Conservation (phyloP, 495 filamentous ascomycete species). For the Astrothelium subdiscretum region DNA sequence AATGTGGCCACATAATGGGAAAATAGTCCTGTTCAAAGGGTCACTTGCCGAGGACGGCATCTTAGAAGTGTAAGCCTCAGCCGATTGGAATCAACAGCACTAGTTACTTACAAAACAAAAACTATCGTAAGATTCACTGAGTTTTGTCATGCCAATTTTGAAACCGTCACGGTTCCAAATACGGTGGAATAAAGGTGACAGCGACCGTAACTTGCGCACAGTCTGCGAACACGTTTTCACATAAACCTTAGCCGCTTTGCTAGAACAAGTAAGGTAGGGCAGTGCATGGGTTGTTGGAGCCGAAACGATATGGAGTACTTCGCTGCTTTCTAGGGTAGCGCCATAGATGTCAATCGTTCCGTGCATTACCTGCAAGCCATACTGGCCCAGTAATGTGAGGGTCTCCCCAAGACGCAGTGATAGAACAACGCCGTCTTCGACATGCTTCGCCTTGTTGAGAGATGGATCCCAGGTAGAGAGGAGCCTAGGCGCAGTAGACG, state of each 20-base stretch:
- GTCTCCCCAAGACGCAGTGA: slow-evolving; percentile 34
- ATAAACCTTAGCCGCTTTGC: slow-evolving; percentile 39
- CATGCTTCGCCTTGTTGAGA: background rate
- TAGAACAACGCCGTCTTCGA: background rate
- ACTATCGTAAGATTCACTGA: background rate
- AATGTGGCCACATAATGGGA: background rate
- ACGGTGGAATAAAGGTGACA: slow-evolving; percentile 59
- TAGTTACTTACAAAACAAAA: background rate
- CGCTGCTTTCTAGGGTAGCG: slow-evolving; percentile 45
- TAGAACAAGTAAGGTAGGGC: slow-evolving; percentile 52
- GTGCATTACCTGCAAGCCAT: slow-evolving; percentile 55
- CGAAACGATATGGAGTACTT: slow-evolving; percentile 48
- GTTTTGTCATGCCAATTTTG: background rate
- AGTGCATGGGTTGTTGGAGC: slow-evolving; percentile 67
- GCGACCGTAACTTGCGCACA: slow-evolving; percentile 43
- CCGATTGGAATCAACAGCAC: background rate
- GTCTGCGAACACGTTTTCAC: slow-evolving; percentile 42
- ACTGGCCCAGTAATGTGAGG: slow-evolving; percentile 59
- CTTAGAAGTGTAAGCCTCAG: background rate
- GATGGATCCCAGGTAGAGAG: slow-evolving; percentile 2
- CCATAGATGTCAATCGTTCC: slow-evolving; percentile 55
- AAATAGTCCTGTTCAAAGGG: background rate
- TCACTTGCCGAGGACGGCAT: background rate
- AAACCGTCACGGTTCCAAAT: slow-evolving; percentile 45
- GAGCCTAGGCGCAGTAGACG: background rate